These are phyloP conservation scores for Sordaria brevicollis DNA, from an alignment of 495 filamentous ascomycete species.

Conservation along the genomic window DNA sequence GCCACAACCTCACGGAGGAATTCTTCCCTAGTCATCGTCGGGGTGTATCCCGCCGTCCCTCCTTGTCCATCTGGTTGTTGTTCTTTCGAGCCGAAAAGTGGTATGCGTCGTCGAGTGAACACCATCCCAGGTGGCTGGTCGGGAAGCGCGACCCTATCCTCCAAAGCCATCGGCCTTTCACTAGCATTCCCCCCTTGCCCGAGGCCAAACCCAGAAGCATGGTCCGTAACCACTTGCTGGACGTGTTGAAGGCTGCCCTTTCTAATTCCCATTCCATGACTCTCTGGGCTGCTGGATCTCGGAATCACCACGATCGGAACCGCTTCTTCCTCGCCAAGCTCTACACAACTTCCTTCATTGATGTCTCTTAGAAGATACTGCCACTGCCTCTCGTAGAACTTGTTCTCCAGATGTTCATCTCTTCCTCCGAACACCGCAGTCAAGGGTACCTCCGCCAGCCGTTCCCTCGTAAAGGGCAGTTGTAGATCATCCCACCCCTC, in stretches of 20 bases:
- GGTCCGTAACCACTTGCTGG: not conserved
- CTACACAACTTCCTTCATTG: conserved; percentile 55
- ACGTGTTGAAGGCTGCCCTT: conserved; percentile 43
- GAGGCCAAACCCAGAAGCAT: not conserved
- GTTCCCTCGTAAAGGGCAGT: conserved; percentile 62
- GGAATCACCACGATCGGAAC: conserved; percentile 59
- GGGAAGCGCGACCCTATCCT: conserved; percentile 58
- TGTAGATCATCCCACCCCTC: conserved; percentile 84
- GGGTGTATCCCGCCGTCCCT: conserved; percentile 36
- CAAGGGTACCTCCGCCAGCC: conserved; percentile 48
- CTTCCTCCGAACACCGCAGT: conserved; percentile 17
- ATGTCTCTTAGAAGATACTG: conserved; percentile 66
- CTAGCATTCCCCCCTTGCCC: not conserved
- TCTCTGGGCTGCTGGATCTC: not conserved
- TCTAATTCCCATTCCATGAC: conserved; percentile 25
- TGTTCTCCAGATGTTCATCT: conserved; percentile 54
- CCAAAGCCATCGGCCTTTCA: not conserved
- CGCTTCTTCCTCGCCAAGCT: conserved; percentile 68
- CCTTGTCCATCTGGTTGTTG: conserved; percentile 18
- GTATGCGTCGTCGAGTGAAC: conserved; percentile 62
- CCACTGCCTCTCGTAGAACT: conserved; percentile 76
- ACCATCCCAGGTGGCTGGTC: conserved; percentile 42
- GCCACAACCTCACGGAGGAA: conserved; percentile 59
- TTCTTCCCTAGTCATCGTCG: conserved; percentile 45
- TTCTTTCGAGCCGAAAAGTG: conserved; percentile 23